Evolutionary conservation across 108 stramenopile genomes (phyloP).

Genomic region (Fragilaria crotonensis): DNA sequence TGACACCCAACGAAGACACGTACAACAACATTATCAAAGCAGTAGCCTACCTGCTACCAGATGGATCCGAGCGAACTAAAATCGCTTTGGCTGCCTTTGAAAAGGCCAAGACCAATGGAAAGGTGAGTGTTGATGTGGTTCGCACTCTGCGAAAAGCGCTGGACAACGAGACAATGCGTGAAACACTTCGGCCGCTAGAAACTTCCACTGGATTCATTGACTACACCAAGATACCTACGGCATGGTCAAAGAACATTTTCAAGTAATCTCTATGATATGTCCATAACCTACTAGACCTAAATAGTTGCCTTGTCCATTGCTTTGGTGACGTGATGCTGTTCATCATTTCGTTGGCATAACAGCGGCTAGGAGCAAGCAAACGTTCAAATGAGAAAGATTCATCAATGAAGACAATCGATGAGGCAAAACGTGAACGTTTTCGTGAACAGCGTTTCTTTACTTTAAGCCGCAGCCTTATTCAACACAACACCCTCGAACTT

Average conservation of each 20-base stretch:
- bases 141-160: conserved; percentile 12
- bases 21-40: conserved; percentile 22
- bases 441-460: too few species aligned
- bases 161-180: conserved; percentile 7
- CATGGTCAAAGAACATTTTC: conserved; percentile 28
- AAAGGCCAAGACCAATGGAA: conserved; percentile 22
- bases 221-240: conserved; percentile 15
- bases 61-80: conserved; percentile 21
- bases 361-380: too few species aligned
- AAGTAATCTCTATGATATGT: too few species aligned
- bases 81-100: conserved; percentile 27
- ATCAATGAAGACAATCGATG: too few species aligned
- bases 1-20: conserved; percentile 9
- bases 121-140: conserved; percentile 13
- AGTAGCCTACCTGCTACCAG: conserved; percentile 14
- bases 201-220: conserved; percentile 19
- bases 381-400: too few species aligned
- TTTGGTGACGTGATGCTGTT: too few species aligned
- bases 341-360: too few species aligned
- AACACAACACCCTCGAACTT: conserved; percentile 96
- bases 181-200: conserved; percentile 5
- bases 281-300: too few species aligned
- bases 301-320: too few species aligned
- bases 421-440: too few species aligned
- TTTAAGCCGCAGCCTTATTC: conserved; percentile 72